phyloP scores from a whole-genome alignment of 768 basidiomycete species.

The Gyrodon lividus region DNA sequence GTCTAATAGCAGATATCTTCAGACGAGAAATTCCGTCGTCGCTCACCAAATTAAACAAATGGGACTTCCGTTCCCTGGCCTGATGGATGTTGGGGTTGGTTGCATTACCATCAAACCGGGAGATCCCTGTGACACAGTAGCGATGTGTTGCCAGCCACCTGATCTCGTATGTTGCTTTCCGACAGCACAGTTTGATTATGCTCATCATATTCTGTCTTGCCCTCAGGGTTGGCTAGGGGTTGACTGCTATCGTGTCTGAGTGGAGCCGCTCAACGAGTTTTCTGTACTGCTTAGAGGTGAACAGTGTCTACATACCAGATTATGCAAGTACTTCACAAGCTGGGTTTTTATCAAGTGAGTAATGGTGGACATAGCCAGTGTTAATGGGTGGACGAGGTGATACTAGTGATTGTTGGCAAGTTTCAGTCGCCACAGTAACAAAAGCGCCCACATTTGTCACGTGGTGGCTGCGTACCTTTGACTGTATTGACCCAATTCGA shows the following conservation, averaged over 20 bases:
- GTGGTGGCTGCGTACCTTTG: constrained; percentile 23
- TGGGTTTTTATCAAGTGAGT: not conserved
- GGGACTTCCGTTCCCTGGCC: not conserved
- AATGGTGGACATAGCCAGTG: not conserved
- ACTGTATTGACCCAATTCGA: not conserved
- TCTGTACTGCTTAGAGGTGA: no score
- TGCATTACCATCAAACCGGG: not conserved
- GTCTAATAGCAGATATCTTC: not conserved
- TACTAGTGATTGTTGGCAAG: no score
- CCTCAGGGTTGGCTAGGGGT: not conserved
- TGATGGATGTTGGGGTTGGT: not conserved
- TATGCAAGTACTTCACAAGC: no score
- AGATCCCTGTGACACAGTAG: not conserved
- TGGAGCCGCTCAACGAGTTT: no score
- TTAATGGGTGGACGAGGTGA: no score
- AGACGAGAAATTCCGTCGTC: not conserved
- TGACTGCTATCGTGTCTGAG: not conserved
- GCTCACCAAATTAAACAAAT: not conserved
- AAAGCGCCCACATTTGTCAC: no score
- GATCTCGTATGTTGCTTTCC: not conserved
- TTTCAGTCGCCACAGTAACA: no score
- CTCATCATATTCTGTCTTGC: not conserved
- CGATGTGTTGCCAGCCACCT: not conserved
- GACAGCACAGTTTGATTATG: not conserved
- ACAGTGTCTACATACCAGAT: no score